A percentile compares a stretch with the other conserved stretches of the same genome.
Evolutionary conservation across 768 basidiomycete genomes (phyloP).

Genomic region (Cystobasidium onofrii): DNA sequence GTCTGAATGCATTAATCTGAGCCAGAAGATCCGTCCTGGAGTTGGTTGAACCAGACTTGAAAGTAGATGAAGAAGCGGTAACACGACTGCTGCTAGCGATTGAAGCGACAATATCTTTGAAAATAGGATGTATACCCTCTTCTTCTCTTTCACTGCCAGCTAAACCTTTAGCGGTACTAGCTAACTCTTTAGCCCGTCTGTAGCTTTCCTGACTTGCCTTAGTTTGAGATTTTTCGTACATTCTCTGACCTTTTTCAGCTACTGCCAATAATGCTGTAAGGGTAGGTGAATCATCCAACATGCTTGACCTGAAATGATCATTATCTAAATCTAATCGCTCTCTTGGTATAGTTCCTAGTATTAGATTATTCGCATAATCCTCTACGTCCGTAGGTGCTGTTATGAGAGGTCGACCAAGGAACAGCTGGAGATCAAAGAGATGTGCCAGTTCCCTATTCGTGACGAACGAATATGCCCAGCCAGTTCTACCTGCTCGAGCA

Average conservation of each 20-base stretch:
- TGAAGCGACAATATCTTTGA: constrained; percentile 32
- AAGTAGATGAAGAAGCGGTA: background rate
- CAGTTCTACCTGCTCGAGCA: constrained; percentile 84
- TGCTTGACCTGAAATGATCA: constrained; percentile 60
- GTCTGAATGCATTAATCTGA: constrained; percentile 71
- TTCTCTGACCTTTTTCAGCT: constrained; percentile 75
- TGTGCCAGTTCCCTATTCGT: constrained; percentile 77
- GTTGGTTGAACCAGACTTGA: constrained; percentile 45
- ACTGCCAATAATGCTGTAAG: constrained; percentile 48
- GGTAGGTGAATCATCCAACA: constrained; percentile 50
- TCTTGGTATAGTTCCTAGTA: constrained; percentile 75
- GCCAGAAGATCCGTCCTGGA: constrained; percentile 60
- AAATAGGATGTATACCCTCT: constrained; percentile 61
- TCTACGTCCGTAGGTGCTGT: constrained; percentile 55
- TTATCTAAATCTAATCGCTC: constrained; percentile 72
- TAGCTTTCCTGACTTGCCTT: constrained; percentile 81
- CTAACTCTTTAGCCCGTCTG: constrained; percentile 78
- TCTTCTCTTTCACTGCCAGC: constrained; percentile 53
- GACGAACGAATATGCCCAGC: constrained; percentile 94
- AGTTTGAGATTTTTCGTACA: constrained; percentile 90
- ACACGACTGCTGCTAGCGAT: background rate
- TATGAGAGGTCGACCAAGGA: constrained; percentile 67
- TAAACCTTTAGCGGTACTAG: constrained; percentile 61
- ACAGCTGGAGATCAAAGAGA: constrained; percentile 84
- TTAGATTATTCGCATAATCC: constrained; percentile 47